Conservation (phyloP, 1,284 basidiomycete species). For the Ceratobasidium sp. region DNA sequence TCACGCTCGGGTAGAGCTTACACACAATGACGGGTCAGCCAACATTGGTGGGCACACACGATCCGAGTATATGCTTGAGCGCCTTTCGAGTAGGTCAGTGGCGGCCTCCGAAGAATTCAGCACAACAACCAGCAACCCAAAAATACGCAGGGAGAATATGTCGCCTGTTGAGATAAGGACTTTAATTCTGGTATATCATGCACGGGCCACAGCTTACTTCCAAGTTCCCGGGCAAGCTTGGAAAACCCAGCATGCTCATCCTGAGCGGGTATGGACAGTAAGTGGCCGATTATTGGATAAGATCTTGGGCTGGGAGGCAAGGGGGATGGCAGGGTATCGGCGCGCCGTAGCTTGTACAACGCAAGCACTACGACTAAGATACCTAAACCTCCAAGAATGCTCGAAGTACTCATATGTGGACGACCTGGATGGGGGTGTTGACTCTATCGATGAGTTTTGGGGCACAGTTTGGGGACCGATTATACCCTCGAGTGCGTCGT, state of each 20-base stretch:
- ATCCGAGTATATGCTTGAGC: slow-evolving; percentile 60
- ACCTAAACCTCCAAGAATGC: background rate
- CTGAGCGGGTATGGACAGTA: slow-evolving; percentile 18
- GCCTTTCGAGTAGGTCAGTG: slow-evolving; percentile 60
- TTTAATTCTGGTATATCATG: background rate
- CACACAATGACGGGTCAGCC: slow-evolving; percentile 43
- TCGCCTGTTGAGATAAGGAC: slow-evolving; percentile 45
- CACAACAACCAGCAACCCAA: slow-evolving; percentile 59
- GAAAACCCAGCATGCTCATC: slow-evolving; percentile 29
- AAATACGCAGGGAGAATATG: slow-evolving; percentile 58
- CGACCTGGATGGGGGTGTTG: too few species aligned
- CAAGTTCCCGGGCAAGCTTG: slow-evolving; percentile 11
- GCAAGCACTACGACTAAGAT: background rate
- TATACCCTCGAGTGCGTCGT: too few species aligned
- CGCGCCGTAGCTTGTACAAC: background rate
- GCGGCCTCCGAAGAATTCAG: slow-evolving; percentile 58
- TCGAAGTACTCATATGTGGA: too few species aligned
- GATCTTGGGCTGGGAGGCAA: slow-evolving; percentile 31
- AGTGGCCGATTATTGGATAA: slow-evolving; percentile 29
- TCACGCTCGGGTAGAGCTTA: background rate
- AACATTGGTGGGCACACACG: slow-evolving; percentile 53
- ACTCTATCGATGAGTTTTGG: too few species aligned
- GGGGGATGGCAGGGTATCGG: background rate
- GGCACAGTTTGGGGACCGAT: too few species aligned
- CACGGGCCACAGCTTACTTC: slow-evolving; percentile 13